These are phyloP conservation scores for Haplosporangium sp. DNA, from an alignment of 371 early-diverging fungal species.

Conservation along the genomic window DNA sequence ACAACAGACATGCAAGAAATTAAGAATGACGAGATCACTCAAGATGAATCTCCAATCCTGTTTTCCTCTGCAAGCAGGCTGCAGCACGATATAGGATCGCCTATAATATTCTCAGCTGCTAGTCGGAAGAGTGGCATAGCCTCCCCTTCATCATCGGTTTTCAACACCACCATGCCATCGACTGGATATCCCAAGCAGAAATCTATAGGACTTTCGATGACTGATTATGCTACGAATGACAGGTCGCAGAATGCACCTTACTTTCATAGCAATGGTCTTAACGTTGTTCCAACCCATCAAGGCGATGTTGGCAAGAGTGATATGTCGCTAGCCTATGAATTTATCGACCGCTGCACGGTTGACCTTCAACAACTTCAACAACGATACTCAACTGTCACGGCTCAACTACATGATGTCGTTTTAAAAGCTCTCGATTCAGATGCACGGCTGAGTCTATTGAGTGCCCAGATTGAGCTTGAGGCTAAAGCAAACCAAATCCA, in stretches of 20 bases:
- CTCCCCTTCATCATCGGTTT: constrained; percentile 1
- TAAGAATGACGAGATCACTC: constrained; percentile 4
- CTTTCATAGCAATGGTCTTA: constrained; percentile 41
- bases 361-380: constrained; percentile 42
- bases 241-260: constrained; percentile 11
- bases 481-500: constrained; percentile 38
- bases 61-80: constrained; percentile 33
- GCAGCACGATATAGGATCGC: constrained; percentile 23
- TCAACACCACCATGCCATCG: not conserved
- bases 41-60: constrained; percentile 26
- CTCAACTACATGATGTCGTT: constrained; percentile 24
- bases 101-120: constrained; percentile 42
- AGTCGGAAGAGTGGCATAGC: constrained; percentile 17
- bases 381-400: constrained; percentile 23
- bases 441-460: constrained; percentile 40
- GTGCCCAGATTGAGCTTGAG: constrained; percentile 49
- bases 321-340: constrained; percentile 50
- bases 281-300: constrained; percentile 32
- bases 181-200: not conserved
- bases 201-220: not conserved
- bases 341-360: constrained; percentile 44
- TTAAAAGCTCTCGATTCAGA: constrained; percentile 49
- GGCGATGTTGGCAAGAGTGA: constrained; percentile 46
- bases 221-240: constrained; percentile 3
- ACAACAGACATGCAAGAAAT: not conserved